Base-by-base conservation (phyloP, 2,329 filamentous ascomycete genomes). In the Exophiala sideris region DNA sequence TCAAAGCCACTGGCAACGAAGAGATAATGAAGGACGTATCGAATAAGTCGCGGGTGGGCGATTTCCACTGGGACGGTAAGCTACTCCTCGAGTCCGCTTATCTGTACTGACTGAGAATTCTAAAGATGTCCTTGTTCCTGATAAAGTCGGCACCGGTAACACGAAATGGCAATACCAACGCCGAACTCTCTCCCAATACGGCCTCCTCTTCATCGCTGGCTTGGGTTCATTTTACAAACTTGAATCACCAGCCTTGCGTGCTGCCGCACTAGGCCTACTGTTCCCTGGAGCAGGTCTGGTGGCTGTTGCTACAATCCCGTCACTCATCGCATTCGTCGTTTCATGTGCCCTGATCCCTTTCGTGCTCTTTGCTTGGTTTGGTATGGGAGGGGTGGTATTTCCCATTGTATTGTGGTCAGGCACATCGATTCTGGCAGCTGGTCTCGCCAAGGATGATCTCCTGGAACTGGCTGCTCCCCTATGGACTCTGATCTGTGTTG, bases 361-460 rank as follows among this genome's bases (percentile, higher is more conserved):
- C 20, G 45, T 49, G 6, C 47, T 60, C 39, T 60, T 60, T 36
- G 51, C 48, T 3, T 60, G 57, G 57, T 60, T 60, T 35, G 57
- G 54, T 5, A 54, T 54, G 50, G 57, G 57, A 10, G 57, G 57
- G 7, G 20, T 60, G 16, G n/a, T 55, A 3, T 57, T 57, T 14
- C 57, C 57, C 3, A 52, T 60, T 46, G 20, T 40, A 34, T 50
- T 60, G 12, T 60, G 57, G 54, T 33, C 32, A 10, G 57, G 53
- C 16, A 56, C 53, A 11, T 40, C 52, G 14, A 42, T 45, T 3
- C 41, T 57, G 8, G 48, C 57, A 21, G 54, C 50, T 14, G 41
- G 38, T 21, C 51, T 57, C 14, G 57, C 57, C 32, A 40, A 51
- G 33, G 57, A 52, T 12, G 44, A 44, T 3, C 46, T 57, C 3